Conservation (phyloP, 805 yeast species). For the Ogataea trehaloabstinens region DNA sequence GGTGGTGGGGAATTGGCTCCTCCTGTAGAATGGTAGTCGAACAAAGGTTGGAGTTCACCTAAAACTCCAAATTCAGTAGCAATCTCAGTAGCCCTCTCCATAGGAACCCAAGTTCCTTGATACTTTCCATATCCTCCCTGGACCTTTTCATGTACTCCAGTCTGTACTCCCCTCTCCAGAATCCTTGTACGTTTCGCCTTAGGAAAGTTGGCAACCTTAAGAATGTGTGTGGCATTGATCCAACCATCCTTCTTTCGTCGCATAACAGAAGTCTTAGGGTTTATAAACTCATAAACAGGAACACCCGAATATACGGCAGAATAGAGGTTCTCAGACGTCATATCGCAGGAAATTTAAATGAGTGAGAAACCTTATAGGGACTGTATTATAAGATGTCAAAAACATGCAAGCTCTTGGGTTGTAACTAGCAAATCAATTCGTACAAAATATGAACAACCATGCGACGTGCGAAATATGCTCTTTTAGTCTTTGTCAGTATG, state of each 20-base stretch:
- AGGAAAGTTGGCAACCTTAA: constrained; percentile 91
- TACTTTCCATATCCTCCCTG: constrained; percentile 98
- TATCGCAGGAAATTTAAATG: constrained; percentile 1
- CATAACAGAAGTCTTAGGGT: constrained; percentile 72
- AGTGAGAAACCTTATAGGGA: background rate
- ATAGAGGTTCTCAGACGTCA: constrained; percentile 41
- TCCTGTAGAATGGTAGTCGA: constrained; percentile 54
- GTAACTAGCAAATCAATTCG: no score
- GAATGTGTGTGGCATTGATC: constrained; percentile 93
- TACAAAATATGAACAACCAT: no score
- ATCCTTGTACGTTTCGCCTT: constrained; percentile 92
- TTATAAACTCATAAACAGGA: constrained; percentile 76
- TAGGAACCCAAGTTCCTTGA: constrained; percentile 96
- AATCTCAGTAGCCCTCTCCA: constrained; percentile 66
- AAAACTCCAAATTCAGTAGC: constrained; percentile 65
- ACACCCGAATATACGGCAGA: constrained; percentile 80
- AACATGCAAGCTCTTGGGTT: background rate
- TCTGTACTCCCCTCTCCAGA: constrained; percentile 89
- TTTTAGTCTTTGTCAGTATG: no score
- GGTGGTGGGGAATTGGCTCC: constrained; percentile 55
- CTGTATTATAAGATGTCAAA: background rate
- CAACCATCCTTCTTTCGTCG: constrained; percentile 73
- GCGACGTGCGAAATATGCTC: no score
- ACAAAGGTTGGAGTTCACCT: constrained; percentile 60
- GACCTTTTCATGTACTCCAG: constrained; percentile 84